Base-by-base conservation (phyloP, 768 basidiomycete species). In the Suillus ampliporus region DNA sequence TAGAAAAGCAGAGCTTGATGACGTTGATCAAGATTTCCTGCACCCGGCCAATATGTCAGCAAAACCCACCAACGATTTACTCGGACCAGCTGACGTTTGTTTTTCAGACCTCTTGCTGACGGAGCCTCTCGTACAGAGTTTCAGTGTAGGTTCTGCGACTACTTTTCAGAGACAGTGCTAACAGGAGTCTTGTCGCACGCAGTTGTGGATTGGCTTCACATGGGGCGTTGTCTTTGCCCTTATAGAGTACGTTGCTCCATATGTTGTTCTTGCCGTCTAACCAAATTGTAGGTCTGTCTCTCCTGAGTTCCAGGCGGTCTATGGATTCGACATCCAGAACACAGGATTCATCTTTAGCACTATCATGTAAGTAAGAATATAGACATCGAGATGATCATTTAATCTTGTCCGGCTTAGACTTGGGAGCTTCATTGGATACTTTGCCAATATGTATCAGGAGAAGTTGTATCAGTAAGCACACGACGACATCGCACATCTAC, bases 221-320 rank as follows among this genome's bases (percentile, higher is more conserved):
- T 92, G 90, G 90, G 91, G 90, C 0, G 82, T 90, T 1, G 72
- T 87, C n/a, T 92, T 84, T 68, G 85, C 84, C 57, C 74, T 91
- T 66, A 78, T 90, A 38, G 83, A 83, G 85, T 86, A 68, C 35
- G 61, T 28, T 57, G 38, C 43, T 41, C 19, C 23, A 26, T 62
- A 43, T 47, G 28, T 21, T 31, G 5, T 38, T 56, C 57, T 34
- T 44, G 37, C 59, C 46, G 9, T 44, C 48, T 62, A 50, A 61
- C 19, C 6, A 5, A 10, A 13, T 17, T 44, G 2, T 41, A 85
- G 86, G 61, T 85, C 85, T 1, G 78, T 87, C 43, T 74, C 80
- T 7, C 81, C 79, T 9, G 80, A 85, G 19, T 89, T 90, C 70
- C 69, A 69, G 17, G 76, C 70, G 5, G 74, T 90, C 4, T 86